phyloP scores from a whole-genome alignment of 192 early-diverging fungal species.

The Ramicandelaber brevisporus region DNA sequence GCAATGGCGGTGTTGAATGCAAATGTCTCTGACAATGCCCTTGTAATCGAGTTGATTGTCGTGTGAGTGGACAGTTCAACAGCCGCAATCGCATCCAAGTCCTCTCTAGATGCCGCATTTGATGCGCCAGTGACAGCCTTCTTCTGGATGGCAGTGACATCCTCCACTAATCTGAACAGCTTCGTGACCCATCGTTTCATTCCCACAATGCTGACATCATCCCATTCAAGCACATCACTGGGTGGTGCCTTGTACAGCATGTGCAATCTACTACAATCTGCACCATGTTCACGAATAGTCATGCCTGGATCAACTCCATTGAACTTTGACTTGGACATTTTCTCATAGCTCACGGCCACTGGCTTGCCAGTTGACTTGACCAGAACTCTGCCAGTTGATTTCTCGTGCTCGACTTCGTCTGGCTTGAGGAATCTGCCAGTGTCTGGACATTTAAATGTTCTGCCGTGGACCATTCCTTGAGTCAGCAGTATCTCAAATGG shows the following conservation, averaged over 20 bases:
- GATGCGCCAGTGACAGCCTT: too few species aligned
- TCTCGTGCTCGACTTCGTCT: conserved; percentile 28
- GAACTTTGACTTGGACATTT: conserved; percentile 94
- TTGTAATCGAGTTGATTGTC: conserved; percentile 15
- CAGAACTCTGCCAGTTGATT: conserved; percentile 13
- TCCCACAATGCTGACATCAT: conserved; percentile 68
- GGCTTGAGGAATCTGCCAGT: conserved; percentile 52
- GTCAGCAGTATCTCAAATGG: conserved; percentile 68
- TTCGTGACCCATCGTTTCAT: conserved; percentile 68
- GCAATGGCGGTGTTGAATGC: conserved; percentile 70
- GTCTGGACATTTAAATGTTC: conserved; percentile 48
- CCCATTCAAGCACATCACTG: conserved; percentile 74
- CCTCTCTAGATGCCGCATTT: neutral
- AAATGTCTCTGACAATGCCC: conserved; percentile 13
- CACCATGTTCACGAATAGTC: conserved; percentile 24
- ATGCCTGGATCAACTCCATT: conserved; percentile 75
- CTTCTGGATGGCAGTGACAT: conserved; percentile 16
- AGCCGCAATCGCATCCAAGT: neutral
- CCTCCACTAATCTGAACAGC: conserved; percentile 26
- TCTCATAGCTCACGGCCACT: conserved; percentile 46
- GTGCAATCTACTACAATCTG: conserved; percentile 61
- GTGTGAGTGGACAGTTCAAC: too few species aligned
- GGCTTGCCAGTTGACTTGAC: conserved; percentile 29
- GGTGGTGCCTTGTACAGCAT: conserved; percentile 76
- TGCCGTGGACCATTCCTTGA: conserved; percentile 88